Percentiles rank a stretch among this genome's conserved stretches.
These are phyloP conservation scores for Begonia masoniana DNA, from an alignment of 306 rosid genomes.

Conservation along the genomic window DNA sequence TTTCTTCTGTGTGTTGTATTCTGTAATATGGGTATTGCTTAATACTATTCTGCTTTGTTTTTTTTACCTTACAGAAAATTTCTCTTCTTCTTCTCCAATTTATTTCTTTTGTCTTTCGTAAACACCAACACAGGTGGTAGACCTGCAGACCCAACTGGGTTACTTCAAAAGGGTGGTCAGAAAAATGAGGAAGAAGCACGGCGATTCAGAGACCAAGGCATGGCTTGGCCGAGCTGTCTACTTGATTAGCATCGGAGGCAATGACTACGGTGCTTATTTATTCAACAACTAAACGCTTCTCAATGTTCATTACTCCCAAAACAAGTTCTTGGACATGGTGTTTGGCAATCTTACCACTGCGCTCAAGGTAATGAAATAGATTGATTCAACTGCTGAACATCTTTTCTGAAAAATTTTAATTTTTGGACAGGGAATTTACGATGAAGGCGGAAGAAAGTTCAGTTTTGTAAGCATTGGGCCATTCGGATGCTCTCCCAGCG, in stretches of 20 bases:
- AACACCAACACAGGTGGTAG: slow-evolving; percentile 32
- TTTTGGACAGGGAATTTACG: slow-evolving; percentile 21
- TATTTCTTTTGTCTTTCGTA: no score
- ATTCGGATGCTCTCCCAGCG: slow-evolving; percentile 17
- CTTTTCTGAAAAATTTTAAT: background rate
- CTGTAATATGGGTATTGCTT: no score
- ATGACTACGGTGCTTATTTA: slow-evolving; percentile 21
- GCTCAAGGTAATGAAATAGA: slow-evolving; percentile 13
- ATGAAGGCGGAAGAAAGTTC: slow-evolving; percentile 46
- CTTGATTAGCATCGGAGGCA: slow-evolving; percentile 26
- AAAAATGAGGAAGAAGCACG: slow-evolving; percentile 16
- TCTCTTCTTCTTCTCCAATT: no score
- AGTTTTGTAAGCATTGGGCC: slow-evolving; percentile 17
- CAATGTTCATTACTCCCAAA: slow-evolving; percentile 10
- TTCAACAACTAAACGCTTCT: background rate
- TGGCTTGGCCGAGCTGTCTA: slow-evolving; percentile 32
- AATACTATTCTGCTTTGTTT: no score
- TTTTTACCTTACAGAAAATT: no score
- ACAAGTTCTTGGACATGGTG: slow-evolving; percentile 22
- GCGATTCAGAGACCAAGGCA: slow-evolving; percentile 14
- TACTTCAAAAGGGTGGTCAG: slow-evolving; percentile 25
- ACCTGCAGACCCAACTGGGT: slow-evolving; percentile 29
- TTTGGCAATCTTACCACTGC: slow-evolving; percentile 24
- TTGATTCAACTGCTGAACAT: background rate
- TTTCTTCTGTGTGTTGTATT: no score